These are phyloP conservation scores for Rhododendron henanense DNA, from an alignment of 148 eudicot genomes.

Conservation along the genomic window DNA sequence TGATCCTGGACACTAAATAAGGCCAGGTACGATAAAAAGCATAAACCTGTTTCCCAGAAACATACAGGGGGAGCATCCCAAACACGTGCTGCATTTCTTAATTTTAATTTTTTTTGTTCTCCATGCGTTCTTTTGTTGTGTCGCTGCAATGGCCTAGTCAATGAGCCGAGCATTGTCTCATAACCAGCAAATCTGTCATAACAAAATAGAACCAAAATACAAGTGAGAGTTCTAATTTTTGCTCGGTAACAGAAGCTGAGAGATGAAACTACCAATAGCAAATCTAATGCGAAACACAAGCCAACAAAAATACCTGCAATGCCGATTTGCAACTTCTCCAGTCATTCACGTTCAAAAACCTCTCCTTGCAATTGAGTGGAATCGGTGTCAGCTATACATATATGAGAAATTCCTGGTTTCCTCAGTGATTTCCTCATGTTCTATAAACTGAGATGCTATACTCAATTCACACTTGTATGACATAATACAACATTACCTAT, in stretches of 20 bases:
- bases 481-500: background rate
- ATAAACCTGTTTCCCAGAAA: too few species aligned
- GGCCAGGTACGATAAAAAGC: too few species aligned
- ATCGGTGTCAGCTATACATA: background rate
- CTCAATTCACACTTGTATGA: background rate
- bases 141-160: too few species aligned
- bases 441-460: background rate
- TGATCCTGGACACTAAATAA: too few species aligned
- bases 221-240: too few species aligned
- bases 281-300: background rate
- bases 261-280: background rate
- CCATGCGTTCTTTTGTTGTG: too few species aligned
- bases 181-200: too few species aligned
- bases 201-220: too few species aligned
- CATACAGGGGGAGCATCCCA: too few species aligned
- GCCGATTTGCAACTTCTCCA: background rate
- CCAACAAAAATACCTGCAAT: background rate
- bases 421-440: background rate
- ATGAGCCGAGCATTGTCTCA: too few species aligned
- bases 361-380: background rate
- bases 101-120: too few species aligned
- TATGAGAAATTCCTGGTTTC: background rate
- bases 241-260: background rate
- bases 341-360: background rate
- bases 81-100: too few species aligned